Base-by-base conservation (phyloP, 116 monocot species). In the Cymodocea nodosa region DNA sequence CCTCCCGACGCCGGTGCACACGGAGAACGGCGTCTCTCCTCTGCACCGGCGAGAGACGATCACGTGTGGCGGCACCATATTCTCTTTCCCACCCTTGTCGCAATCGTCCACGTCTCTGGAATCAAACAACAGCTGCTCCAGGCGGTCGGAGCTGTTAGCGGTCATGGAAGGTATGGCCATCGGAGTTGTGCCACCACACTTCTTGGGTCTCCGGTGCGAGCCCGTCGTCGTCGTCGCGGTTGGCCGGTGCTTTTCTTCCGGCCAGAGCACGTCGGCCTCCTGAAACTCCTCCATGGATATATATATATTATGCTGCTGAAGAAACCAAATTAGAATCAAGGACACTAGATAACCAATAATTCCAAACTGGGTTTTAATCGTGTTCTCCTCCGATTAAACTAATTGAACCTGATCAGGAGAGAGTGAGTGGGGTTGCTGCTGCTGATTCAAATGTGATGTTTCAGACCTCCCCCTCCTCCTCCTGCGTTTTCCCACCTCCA, bases 1-100 rank as follows among this genome's bases (percentile, higher is more conserved):
- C 60, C 90, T 71, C 24, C 90, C 90, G 25, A 73, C 60, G 3
- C 90, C 90, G 8, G 75, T 70, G 67, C 78, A 86, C 35, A 90
- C 70, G 14, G 90, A 86, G 70, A 63, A 79, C n/a, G 64, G 78
- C 74, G 74, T 59, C 73, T 69, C 72, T 16, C 52, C 82, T 6
- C 35, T 64, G 37, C 67, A 63, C 40, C 81, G 64, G 5, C 81
- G 67, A 71, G 64, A 11, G 72, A 63, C 37, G 73, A 65, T 72
- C n/a, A 85, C 59, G 50, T 90, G 86, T 19, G 90, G 90, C 56
- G 83, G 90, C 37, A 72, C 53, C 16, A 79, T 30, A 3, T 30
- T 51, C 65, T 66, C 76, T 34, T 37, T 24, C 13, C 56, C 17
- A 24, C 77, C 37, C 1, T 1, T 3, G 30, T 30, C 56, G 36